Evolutionary conservation across 805 yeast species (phyloP).

Genomic region (Monosporozyma unispora): DNA sequence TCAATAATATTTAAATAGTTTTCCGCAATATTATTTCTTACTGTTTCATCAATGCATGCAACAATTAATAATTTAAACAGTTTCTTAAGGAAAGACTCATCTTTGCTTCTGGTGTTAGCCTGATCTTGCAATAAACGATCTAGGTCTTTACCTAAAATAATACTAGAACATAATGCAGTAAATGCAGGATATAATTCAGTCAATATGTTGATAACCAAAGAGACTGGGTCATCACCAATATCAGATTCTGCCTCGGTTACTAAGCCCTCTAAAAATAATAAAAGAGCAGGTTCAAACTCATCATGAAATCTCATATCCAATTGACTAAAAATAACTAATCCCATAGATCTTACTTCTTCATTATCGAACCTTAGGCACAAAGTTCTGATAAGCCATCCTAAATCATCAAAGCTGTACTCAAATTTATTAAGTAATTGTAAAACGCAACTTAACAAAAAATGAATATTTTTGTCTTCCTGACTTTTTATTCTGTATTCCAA

Average conservation of each 20-base stretch:
- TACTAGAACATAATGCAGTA: slow-evolving; percentile 21
- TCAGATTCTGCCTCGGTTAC: slow-evolving; percentile 21
- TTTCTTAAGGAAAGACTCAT: slow-evolving; percentile 15
- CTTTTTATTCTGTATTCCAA: slow-evolving; percentile 13
- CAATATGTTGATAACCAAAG: slow-evolving; percentile 15
- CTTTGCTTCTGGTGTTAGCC: slow-evolving; percentile 11
- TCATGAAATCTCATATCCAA: slow-evolving; percentile 12
- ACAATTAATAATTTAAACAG: slow-evolving; percentile 33
- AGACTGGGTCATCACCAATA: slow-evolving; percentile 17
- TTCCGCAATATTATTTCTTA: slow-evolving; percentile 40
- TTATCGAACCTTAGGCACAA: slow-evolving; percentile 16
- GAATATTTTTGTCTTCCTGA: slow-evolving; percentile 14
- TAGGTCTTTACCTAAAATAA: slow-evolving; percentile 25
- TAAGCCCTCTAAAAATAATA: slow-evolving; percentile 15
- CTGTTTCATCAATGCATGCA: slow-evolving; percentile 43
- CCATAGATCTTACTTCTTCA: slow-evolving; percentile 15
- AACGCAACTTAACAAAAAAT: slow-evolving; percentile 17
- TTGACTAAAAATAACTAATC: slow-evolving; percentile 15
- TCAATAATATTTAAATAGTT: slow-evolving; percentile 37
- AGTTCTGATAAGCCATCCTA: slow-evolving; percentile 20
- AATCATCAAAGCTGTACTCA: slow-evolving; percentile 18
- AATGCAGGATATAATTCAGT: slow-evolving; percentile 24
- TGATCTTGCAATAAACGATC: slow-evolving; percentile 20
- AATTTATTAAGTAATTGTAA: slow-evolving; percentile 24
- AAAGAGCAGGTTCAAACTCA: slow-evolving; percentile 14